Base-by-base conservation (phyloP, 768 basidiomycete genomes). In the Amanita exitialis region DNA sequence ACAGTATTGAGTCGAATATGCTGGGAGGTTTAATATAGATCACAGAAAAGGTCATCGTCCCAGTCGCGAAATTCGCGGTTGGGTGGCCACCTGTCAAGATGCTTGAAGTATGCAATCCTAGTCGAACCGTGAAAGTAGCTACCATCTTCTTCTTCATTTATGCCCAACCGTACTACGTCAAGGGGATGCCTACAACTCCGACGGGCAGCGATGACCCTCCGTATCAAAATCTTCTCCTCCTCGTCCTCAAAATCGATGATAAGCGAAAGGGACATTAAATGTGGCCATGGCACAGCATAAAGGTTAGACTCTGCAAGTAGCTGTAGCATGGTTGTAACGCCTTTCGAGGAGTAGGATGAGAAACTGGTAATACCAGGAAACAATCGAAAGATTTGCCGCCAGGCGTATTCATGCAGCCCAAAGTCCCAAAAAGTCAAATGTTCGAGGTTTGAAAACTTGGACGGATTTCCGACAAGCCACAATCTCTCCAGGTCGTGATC, bases 401-500 rank as follows among this genome's bases (percentile, higher is more conserved):
- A 51, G 20, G 44, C 42, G 30, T n/a, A 12, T 44, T 23, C 42
- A 8, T 44, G 34, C 15, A 71, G 53, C n/a, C 75, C 69, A 42
- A 71, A 74, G 54, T 74, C 70, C 44, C 57, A 61, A 50, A 77
- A 67, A 23, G 61, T 65, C 42, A 78, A 64, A 6, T 61, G 62
- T 34, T 58, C 62, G 36, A 77, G 59, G 25, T 61, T 57, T 20
- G 64, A 62, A 53, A 72, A 75, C 49, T 60, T 64, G 3, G 53
- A 18, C 8, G 49, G 45, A 47, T 57, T 54, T 3, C 59, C 55
- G 13, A 56, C 44, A 3, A 54, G 47, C 59, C 65, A 64, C 49
- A 77, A 65, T 1, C 55, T 52, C 52, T 73, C 68, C 1, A 77
- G 63, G 53, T 77, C 76, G 32, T 59, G 57, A 36, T 72, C 67